Conservation (phyloP, 176 grass and related monocot genomes). For the Zoysia japonica region DNA sequence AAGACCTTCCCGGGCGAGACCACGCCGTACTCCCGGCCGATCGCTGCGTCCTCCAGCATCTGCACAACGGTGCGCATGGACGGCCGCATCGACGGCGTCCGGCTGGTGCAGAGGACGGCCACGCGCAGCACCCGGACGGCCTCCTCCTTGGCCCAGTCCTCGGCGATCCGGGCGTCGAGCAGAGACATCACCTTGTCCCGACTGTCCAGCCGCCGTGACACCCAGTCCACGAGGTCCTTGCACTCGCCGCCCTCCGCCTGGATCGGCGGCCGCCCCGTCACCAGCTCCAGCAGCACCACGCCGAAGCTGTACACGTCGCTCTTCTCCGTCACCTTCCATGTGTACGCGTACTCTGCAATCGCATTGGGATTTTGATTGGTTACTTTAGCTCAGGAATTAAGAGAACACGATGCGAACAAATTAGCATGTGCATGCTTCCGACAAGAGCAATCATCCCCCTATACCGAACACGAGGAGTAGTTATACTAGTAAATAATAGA, state of each 20-base stretch:
- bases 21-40: neutral
- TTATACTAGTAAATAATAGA: neutral
- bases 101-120: conserved; percentile 67
- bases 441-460: neutral
- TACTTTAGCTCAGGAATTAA: neutral
- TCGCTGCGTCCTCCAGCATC: conserved; percentile 75
- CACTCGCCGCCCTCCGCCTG: conserved; percentile 46
- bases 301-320: conserved; percentile 88
- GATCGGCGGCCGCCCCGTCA: conserved; percentile 58
- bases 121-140: conserved; percentile 60
- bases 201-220: conserved; percentile 49
- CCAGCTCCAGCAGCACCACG: conserved; percentile 69
- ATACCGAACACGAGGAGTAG: too few relatives aligned
- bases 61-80: conserved; percentile 90
- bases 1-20: neutral
- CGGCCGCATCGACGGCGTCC: conserved; percentile 64
- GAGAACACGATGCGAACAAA: neutral
- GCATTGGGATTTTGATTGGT: too few relatives aligned
- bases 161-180: conserved; percentile 50
- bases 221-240: conserved; percentile 75
- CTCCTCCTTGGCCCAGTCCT: conserved; percentile 66
- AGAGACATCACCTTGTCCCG: conserved; percentile 42
- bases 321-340: conserved; percentile 85
- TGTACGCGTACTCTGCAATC: conserved; percentile 66
- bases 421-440: neutral